Percentiles rank a stretch among this genome's conserved stretches.
Evolutionary conservation across 2,329 filamentous ascomycete species (phyloP).

Genomic region (Fonsecaea monophora): DNA sequence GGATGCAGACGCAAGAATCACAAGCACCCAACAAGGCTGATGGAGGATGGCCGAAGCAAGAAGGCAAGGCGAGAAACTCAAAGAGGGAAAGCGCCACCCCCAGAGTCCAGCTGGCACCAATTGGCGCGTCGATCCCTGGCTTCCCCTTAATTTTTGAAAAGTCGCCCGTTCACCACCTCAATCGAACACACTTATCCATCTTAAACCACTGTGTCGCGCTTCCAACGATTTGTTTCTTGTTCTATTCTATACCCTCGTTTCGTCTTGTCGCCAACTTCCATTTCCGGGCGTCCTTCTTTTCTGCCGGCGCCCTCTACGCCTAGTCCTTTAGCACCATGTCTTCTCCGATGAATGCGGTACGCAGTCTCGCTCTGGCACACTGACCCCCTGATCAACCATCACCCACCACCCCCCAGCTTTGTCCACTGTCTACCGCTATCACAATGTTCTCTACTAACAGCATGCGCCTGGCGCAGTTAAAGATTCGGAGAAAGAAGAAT

Average conservation of each 20-base stretch:
- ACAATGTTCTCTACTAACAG: constrained; percentile 33
- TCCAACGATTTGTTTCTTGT: constrained; percentile 11
- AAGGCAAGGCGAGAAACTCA: constrained; percentile 14
- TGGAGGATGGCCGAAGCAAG: background rate
- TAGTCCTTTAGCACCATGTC: constrained; percentile 33
- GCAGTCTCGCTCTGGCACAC: constrained; percentile 19
- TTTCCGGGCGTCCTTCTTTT: constrained; percentile 13
- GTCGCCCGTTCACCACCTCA: constrained; percentile 1
- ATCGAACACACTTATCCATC: constrained; percentile 6
- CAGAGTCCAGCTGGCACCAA: constrained; percentile 17
- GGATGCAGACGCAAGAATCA: background rate
- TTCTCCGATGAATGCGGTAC: constrained; percentile 41
- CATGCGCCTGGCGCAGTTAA: constrained; percentile 65
- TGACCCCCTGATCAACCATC: constrained; percentile 8
- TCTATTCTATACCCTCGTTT: constrained; percentile 21
- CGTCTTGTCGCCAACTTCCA: constrained; percentile 4
- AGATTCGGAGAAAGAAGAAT: constrained; percentile 99
- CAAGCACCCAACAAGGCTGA: too few species aligned
- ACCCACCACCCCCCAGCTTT: constrained; percentile 8
- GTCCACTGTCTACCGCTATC: background rate
- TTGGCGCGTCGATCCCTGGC: constrained; percentile 17
- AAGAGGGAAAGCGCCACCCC: constrained; percentile 37
- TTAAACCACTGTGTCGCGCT: constrained; percentile 6
- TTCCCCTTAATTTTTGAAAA: constrained; percentile 35
- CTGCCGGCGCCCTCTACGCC: constrained; percentile 12